Base-by-base conservation (phyloP, 345 rosid genomes). In the Salix purpurea region DNA sequence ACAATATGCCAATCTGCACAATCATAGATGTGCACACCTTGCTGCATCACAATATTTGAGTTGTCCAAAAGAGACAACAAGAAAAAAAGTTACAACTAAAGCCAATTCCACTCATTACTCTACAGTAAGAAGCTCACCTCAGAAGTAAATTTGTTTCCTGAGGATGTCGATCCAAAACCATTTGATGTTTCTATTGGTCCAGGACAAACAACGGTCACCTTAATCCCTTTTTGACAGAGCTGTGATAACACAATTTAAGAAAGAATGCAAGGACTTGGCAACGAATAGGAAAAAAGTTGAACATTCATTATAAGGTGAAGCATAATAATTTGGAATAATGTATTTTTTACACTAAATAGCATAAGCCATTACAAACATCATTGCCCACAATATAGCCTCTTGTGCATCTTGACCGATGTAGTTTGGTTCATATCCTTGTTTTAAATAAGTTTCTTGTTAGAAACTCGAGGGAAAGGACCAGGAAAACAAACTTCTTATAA, bases 141-240 rank as follows among this genome's bases (percentile, higher is more conserved):
- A 66, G 85, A 82, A 46, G 50, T 11, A 44, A 78, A 76, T 77
- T 86, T 87, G 65, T 85, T 81, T 37, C 74, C 88, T 2, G 90
- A 83, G 69, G 88, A 68, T 69, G 92, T 78, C 37, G 83, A 83
- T 80, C 90, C 96, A 77, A 87, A 76, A 50, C 86, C 90, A 79
- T 85, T 86, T 36, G 89, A 81, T 67, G 97, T 93, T 76, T 84
- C 88, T 83, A 95, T 85, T 12, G 97, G 99, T 79, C 99, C 99
- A 15, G 99, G 99, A 87, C 96, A 93, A 81, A 95, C 94, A 72
- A 95, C 74, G 16, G 99, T 95, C 79, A 95, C 97, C 84, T 90
- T 88, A 81, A 93, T 90, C 72, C 99, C 99, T 77, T 90, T 85
- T 73, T 87, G 92, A 85, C 52, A 89, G 48, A 91, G 91, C 99